A percentile compares a stretch with the other conserved stretches of the same genome.
Conservation (phyloP, 345 rosid species). For the Trapa incisa region DNA sequence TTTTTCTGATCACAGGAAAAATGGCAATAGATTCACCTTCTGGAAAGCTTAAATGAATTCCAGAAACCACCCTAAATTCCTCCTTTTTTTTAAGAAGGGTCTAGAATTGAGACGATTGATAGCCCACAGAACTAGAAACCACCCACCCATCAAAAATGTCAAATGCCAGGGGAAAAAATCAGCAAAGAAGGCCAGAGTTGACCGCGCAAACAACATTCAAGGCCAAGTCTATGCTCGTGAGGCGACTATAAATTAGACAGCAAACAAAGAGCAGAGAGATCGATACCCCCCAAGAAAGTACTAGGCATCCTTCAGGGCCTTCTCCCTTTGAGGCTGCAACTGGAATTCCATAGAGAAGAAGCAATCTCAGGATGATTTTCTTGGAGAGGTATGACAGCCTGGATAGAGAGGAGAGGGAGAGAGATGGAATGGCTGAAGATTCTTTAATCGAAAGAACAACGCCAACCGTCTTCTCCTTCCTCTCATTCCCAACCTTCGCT, state of each 20-base stretch:
- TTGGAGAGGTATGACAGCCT: neutral
- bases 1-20: neutral
- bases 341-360: constrained; percentile 4
- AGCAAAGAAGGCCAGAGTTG: constrained; percentile 1
- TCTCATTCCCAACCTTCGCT: too few species aligned
- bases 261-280: neutral
- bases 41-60: neutral
- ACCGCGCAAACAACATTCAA: neutral
- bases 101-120: neutral
- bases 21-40: neutral
- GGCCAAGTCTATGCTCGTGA: neutral
- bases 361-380: neutral
- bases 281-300: neutral
- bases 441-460: neutral
- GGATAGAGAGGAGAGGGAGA: neutral
- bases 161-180: constrained; percentile 2
- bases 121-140: neutral
- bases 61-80: neutral
- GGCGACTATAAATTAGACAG: neutral
- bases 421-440: constrained; percentile 1
- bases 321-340: neutral
- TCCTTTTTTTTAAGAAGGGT: neutral
- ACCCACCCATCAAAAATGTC: neutral
- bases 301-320: neutral
- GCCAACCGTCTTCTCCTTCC: neutral